Percentiles rank a stretch among this genome's conserved stretches.
Evolutionary conservation across 371 early-diverging fungal species (phyloP).

Genomic region (Rhizomucor miehei): DNA sequence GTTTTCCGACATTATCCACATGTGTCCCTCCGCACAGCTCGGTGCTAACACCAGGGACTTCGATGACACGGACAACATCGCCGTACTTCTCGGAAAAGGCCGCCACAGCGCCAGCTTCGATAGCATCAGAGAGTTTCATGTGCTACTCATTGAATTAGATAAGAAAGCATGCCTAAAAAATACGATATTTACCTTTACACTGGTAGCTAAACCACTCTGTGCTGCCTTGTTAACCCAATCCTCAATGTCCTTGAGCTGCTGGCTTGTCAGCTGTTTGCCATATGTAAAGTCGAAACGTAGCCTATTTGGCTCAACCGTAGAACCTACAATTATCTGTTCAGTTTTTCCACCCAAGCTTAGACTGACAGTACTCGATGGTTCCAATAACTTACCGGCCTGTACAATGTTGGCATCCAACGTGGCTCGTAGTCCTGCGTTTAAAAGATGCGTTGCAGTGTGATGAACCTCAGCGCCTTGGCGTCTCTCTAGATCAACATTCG

Average conservation of each 20-base stretch:
- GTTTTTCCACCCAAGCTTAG: too few relatives aligned
- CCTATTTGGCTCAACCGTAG: slow-evolving; percentile 60
- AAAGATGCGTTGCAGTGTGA: slow-evolving; percentile 78
- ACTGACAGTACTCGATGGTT: too few relatives aligned
- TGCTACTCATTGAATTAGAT: slow-evolving; percentile 20
- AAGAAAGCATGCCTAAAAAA: not conserved
- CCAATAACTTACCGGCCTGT: slow-evolving; percentile 59
- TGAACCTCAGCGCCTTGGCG: slow-evolving; percentile 68
- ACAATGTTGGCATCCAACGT: slow-evolving; percentile 58
- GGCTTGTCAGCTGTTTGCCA: slow-evolving; percentile 52
- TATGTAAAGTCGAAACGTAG: slow-evolving; percentile 77
- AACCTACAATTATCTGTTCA: slow-evolving; percentile 27
- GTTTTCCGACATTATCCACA: slow-evolving; percentile 50
- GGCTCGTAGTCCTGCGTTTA: slow-evolving; percentile 67
- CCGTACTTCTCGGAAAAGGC: slow-evolving; percentile 71
- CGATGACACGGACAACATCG: slow-evolving; percentile 61
- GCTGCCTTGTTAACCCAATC: slow-evolving; percentile 60
- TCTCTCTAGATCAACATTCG: slow-evolving; percentile 49
- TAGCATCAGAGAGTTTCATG: slow-evolving; percentile 61
- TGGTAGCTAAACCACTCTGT: slow-evolving; percentile 36
- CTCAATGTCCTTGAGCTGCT: slow-evolving; percentile 55
- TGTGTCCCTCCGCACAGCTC: slow-evolving; percentile 83
- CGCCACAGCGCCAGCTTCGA: slow-evolving; percentile 62
- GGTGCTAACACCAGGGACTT: slow-evolving; percentile 57
- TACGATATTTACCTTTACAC: slow-evolving; percentile 25